phyloP scores from a whole-genome alignment of 192 early-diverging fungal species.

The Entomortierella chlamydospora region DNA sequence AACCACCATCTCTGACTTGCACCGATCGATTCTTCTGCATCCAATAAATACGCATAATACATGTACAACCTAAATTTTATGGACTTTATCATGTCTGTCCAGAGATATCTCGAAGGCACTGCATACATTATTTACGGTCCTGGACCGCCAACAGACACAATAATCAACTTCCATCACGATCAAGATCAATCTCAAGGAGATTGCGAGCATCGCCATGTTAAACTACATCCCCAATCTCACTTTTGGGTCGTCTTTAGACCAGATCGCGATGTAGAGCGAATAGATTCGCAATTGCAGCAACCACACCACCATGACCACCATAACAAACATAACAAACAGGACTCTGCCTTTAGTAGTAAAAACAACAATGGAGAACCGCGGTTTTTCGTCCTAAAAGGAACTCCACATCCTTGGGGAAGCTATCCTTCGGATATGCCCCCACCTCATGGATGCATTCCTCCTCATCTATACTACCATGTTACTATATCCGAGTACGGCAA shows the following conservation, averaged over 20 bases:
- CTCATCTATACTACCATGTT: conserved; percentile 36
- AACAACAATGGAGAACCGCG: background rate
- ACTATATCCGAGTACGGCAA: background rate
- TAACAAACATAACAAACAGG: background rate
- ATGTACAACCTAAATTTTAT: too few species aligned
- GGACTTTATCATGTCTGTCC: background rate
- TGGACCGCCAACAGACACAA: background rate
- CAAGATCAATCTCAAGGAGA: background rate
- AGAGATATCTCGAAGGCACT: conserved; percentile 19
- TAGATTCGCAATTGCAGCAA: too few species aligned
- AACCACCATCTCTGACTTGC: background rate
- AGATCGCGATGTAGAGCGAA: background rate
- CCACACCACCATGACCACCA: background rate
- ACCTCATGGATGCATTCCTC: conserved; percentile 48
- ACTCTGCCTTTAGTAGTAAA: too few species aligned
- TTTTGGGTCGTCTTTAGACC: conserved; percentile 35
- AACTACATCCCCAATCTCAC: background rate
- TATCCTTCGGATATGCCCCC: conserved; percentile 27
- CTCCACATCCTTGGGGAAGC: conserved; percentile 19
- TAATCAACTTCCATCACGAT: background rate
- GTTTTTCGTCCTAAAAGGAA: conserved; percentile 17
- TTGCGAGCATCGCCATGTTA: too few species aligned
- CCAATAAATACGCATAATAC: background rate
- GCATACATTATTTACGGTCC: conserved; percentile 37
- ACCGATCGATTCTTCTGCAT: background rate